phyloP scores from a whole-genome alignment of 192 early-diverging fungal species.

The Thamnidium elegans region DNA sequence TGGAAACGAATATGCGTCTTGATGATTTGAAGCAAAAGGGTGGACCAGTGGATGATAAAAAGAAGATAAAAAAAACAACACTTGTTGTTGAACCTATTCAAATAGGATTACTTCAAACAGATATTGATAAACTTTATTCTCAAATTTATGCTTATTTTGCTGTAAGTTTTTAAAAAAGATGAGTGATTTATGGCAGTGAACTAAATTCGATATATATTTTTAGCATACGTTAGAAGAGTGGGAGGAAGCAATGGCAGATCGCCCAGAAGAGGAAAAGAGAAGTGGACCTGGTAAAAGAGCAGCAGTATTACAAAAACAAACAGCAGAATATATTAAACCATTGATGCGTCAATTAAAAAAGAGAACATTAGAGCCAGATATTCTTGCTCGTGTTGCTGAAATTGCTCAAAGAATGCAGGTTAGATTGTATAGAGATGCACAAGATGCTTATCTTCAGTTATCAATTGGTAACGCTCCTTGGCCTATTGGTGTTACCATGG shows the following conservation, averaged over 20 bases:
- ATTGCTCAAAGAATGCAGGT: slow-evolving; percentile 83
- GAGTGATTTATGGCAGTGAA: neutral
- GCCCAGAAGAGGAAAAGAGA: slow-evolving; percentile 78
- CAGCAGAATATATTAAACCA: slow-evolving; percentile 87
- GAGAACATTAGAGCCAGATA: slow-evolving; percentile 74
- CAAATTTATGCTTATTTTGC: slow-evolving; percentile 85
- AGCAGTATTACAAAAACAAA: slow-evolving; percentile 80
- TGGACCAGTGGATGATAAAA: slow-evolving; percentile 46
- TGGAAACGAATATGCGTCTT: slow-evolving; percentile 74
- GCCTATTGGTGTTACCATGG: slow-evolving; percentile 97
- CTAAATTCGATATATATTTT: neutral
- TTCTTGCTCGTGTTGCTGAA: slow-evolving; percentile 87
- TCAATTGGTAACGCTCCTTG: slow-evolving; percentile 98
- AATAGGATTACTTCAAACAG: slow-evolving; percentile 68
- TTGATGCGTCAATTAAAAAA: slow-evolving; percentile 83
- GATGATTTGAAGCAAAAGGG: slow-evolving; percentile 66
- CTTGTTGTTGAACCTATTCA: slow-evolving; percentile 63
- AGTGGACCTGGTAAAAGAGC: slow-evolving; percentile 77
- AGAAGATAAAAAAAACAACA: slow-evolving; percentile 44
- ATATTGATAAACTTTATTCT: slow-evolving; percentile 69
- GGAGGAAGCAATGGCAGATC: slow-evolving; percentile 70
- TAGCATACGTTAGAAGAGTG: slow-evolving; percentile 80
- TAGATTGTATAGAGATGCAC: slow-evolving; percentile 88
- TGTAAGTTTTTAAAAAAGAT: slow-evolving; percentile 21
- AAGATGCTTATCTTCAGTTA: slow-evolving; percentile 89